phyloP scores from a whole-genome alignment of 1,284 basidiomycete genomes.

The Xerocomus minutiporus region DNA sequence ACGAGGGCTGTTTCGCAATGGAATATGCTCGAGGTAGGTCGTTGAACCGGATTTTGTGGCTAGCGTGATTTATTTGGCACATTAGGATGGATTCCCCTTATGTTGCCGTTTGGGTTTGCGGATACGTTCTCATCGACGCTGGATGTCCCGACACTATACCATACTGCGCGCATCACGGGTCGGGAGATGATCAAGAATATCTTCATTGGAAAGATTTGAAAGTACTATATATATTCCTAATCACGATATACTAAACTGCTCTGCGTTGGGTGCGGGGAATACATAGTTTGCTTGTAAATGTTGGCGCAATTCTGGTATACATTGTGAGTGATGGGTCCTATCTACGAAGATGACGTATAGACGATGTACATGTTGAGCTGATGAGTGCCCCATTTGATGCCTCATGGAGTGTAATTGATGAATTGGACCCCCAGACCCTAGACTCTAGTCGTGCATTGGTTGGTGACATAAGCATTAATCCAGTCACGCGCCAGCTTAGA shows the following conservation, averaged over 20 bases:
- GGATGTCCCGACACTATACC: slow-evolving; percentile 79
- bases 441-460: no score
- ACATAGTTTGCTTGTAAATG: no score
- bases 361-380: no score
- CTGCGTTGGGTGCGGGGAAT: no score
- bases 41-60: slow-evolving; percentile 18
- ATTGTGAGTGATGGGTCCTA: no score
- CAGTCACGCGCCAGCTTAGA: no score
- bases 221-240: not conserved
- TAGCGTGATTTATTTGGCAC: not conserved
- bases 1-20: slow-evolving; percentile 89
- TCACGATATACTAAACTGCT: not conserved
- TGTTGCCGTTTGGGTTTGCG: slow-evolving; percentile 90
- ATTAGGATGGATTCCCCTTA: slow-evolving; percentile 83
- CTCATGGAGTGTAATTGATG: not conserved
- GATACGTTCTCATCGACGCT: slow-evolving; percentile 87
- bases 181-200: slow-evolving; percentile 82
- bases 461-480: no score
- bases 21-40: slow-evolving; percentile 85
- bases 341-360: not conserved
- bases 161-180: slow-evolving; percentile 76
- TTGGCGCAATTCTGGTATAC: no score
- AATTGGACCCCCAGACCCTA: no score
- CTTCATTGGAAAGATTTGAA: slow-evolving; percentile 81
- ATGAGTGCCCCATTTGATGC: not conserved